Percentiles rank a stretch among this genome's conserved stretches.
Evolutionary conservation across 352 stramenopile genomes (phyloP).

Genomic region (Phytophthora citricola): DNA sequence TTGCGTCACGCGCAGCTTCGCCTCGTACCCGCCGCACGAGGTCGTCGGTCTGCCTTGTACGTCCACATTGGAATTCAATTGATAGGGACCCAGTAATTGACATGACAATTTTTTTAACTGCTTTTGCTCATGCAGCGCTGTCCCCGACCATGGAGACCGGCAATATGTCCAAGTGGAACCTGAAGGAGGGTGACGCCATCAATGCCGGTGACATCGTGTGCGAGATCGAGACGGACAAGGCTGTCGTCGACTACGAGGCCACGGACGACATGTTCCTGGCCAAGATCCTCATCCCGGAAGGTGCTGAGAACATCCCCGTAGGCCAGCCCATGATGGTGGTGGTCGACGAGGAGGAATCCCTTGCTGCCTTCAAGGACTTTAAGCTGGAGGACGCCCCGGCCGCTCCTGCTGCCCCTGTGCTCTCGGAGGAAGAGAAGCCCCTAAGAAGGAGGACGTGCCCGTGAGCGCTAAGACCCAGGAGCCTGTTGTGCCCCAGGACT

Average conservation of each 20-base stretch:
- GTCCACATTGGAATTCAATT: slow-evolving; percentile 3
- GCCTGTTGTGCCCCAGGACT: slow-evolving; percentile 64
- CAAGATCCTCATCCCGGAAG: slow-evolving; percentile 95
- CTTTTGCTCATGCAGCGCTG: slow-evolving; percentile 65
- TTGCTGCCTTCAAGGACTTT: slow-evolving; percentile 80
- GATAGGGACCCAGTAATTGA: slow-evolving; percentile 1
- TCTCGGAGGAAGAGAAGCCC: slow-evolving; percentile 67
- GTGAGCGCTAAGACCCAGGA: slow-evolving; percentile 53
- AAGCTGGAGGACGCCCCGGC: slow-evolving; percentile 62
- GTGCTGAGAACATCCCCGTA: slow-evolving; percentile 90
- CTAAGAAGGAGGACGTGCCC: slow-evolving; percentile 74
- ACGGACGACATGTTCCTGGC: slow-evolving; percentile 97
- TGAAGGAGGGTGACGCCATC: slow-evolving; percentile 94
- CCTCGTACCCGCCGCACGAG: slow-evolving; percentile 81
- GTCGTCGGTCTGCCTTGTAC: slow-evolving; percentile 81
- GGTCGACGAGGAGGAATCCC: slow-evolving; percentile 89
- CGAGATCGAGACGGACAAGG: slow-evolving; percentile 99
- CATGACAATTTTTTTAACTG: slow-evolving; percentile 6
- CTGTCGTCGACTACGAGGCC: slow-evolving; percentile 98
- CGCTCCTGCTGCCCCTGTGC: slow-evolving; percentile 42
- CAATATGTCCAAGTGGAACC: slow-evolving; percentile 95
- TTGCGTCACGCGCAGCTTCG: slow-evolving; percentile 54
- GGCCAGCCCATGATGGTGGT: slow-evolving; percentile 96
- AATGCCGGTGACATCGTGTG: slow-evolving; percentile 95
- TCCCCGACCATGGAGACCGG: slow-evolving; percentile 98